Evolutionary conservation across 768 basidiomycete genomes (phyloP).

Genomic region (Lentinus tigrinus): DNA sequence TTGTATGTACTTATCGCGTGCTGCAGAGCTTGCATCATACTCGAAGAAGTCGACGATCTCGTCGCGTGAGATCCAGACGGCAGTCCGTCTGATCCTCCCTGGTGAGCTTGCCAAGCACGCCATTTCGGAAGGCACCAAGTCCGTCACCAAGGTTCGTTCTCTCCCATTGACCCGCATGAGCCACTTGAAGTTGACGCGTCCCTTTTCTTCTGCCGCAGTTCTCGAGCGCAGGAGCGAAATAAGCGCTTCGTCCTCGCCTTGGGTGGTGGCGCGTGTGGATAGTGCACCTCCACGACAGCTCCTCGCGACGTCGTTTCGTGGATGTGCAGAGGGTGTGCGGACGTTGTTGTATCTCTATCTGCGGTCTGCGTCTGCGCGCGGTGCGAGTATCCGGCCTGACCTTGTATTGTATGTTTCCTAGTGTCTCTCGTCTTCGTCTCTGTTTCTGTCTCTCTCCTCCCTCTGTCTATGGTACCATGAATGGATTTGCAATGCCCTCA

Average conservation of each 20-base stretch:
- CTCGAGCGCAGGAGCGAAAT: slow-evolving; percentile 46
- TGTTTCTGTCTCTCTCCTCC: neutral
- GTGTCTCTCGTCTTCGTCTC: slow-evolving; percentile 11
- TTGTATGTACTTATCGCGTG: neutral
- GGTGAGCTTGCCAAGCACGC: slow-evolving; percentile 99
- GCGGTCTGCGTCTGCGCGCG: slow-evolving; percentile 3
- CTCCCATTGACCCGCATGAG: too few species aligned
- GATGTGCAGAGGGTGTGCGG: neutral
- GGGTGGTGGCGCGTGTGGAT: neutral
- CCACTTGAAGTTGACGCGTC: neutral
- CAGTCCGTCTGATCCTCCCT: slow-evolving; percentile 92
- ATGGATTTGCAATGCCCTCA: neutral
- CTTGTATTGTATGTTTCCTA: slow-evolving; percentile 18
- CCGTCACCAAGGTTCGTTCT: slow-evolving; percentile 54
- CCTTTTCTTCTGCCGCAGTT: slow-evolving; percentile 29
- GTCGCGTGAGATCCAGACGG: slow-evolving; percentile 96
- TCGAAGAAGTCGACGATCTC: slow-evolving; percentile 99
- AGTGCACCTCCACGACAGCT: neutral
- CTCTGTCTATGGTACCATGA: neutral
- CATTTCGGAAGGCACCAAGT: slow-evolving; percentile 91
- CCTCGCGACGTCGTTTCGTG: neutral
- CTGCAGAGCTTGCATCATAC: slow-evolving; percentile 88
- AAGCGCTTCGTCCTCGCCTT: slow-evolving; percentile 19
- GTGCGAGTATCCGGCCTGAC: slow-evolving; percentile 8
- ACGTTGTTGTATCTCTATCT: slow-evolving; percentile 12